These are phyloP conservation scores for Trametes maxima DNA, from an alignment of 768 basidiomycete species.

Conservation along the genomic window DNA sequence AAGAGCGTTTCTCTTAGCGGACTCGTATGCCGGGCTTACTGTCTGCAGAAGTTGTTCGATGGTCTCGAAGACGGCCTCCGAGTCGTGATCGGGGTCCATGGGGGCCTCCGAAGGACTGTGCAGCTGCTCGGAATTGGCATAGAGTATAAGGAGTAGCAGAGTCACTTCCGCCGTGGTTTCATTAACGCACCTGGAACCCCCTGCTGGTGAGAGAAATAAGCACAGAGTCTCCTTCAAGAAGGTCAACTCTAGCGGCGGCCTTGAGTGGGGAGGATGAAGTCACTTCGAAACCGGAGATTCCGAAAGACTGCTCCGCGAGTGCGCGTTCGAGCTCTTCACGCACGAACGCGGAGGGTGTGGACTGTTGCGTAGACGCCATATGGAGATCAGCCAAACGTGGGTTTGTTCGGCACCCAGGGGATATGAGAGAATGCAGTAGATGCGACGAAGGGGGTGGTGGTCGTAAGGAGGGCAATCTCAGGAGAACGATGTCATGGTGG, in stretches of 20 bases:
- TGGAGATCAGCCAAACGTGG: neutral
- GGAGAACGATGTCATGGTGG: slow-evolving; percentile 10
- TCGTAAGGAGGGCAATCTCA: neutral
- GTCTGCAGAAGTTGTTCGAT: slow-evolving; percentile 59
- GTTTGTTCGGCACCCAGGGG: neutral
- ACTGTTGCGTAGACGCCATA: slow-evolving; percentile 6
- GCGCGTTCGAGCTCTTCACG: slow-evolving; percentile 54
- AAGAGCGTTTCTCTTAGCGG: slow-evolving; percentile 48
- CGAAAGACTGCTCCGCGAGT: slow-evolving; percentile 61
- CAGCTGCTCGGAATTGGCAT: neutral
- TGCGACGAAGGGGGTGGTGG: neutral
- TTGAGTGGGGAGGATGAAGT: slow-evolving; percentile 41
- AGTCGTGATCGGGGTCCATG: slow-evolving; percentile 18
- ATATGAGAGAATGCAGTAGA: neutral
- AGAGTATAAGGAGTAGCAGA: neutral
- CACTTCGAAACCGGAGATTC: slow-evolving; percentile 51
- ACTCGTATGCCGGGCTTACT: slow-evolving; percentile 55
- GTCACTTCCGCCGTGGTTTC: neutral
- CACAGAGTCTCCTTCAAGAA: slow-evolving; percentile 57
- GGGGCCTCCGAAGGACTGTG: slow-evolving; percentile 10
- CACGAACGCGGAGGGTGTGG: slow-evolving; percentile 32
- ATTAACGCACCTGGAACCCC: slow-evolving; percentile 54
- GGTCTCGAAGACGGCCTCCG: slow-evolving; percentile 49
- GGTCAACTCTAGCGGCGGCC: slow-evolving; percentile 54
- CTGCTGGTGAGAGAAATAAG: slow-evolving; percentile 49